Conservation (phyloP, 2,329 filamentous ascomycete genomes). For the Cryphonectria naterciae region DNA sequence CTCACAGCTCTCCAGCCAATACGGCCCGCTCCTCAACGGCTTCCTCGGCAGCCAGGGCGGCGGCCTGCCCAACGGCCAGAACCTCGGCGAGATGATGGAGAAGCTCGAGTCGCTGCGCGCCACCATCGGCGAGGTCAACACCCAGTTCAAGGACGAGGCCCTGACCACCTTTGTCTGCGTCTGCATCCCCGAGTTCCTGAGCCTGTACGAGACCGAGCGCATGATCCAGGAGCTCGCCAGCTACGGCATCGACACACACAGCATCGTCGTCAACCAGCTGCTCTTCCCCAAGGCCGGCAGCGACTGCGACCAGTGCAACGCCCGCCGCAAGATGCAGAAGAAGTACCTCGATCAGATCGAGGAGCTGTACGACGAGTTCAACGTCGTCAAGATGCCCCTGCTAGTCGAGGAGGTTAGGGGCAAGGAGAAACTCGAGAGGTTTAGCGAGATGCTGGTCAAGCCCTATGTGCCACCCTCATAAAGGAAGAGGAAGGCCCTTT, state of each 20-base stretch:
- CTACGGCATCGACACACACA: conserved; percentile 95
- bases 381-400: conserved; percentile 97
- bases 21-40: conserved; percentile 93
- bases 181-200: conserved; percentile 96
- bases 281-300: conserved; percentile 87
- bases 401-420: conserved; percentile 94
- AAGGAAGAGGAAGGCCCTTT: background rate
- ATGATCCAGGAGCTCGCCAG: conserved; percentile 98
- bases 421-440: conserved; percentile 90
- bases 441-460: conserved; percentile 80
- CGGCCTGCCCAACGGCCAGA: conserved; percentile 85
- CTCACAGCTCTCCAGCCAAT: conserved; percentile 90
- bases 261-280: conserved; percentile 97
- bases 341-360: conserved; percentile 99
- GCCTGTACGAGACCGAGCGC: conserved; percentile 96
- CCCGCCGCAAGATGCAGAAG: conserved; percentile 96
- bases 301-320: conserved; percentile 92
- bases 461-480: conserved; percentile 70
- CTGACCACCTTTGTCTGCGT: conserved; percentile 98
- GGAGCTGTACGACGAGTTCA: conserved; percentile 98
- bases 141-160: conserved; percentile 95
- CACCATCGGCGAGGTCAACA: conserved; percentile 94
- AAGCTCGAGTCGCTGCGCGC: conserved; percentile 93
- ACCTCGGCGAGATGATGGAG: conserved; percentile 86
- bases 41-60: conserved; percentile 78